These are phyloP conservation scores for Dendryphion nanum DNA, from an alignment of 2,329 filamentous ascomycete species.

Conservation along the genomic window DNA sequence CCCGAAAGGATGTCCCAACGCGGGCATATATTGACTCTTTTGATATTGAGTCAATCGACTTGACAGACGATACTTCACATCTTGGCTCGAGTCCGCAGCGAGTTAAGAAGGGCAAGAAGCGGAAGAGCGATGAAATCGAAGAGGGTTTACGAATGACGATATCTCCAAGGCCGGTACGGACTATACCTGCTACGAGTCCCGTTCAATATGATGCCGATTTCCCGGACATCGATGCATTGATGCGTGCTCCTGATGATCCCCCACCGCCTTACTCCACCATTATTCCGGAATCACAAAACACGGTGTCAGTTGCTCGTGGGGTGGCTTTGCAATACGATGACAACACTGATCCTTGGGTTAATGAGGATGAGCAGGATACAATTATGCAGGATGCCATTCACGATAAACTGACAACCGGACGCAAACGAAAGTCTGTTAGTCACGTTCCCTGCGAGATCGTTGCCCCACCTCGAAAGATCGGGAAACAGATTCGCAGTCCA, in stretches of 20 bases:
- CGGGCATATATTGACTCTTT: too few relatives aligned
- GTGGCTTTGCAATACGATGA: background rate
- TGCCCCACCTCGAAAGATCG: conserved; percentile 28
- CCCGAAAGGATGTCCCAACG: too few relatives aligned
- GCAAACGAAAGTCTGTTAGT: conserved; percentile 32
- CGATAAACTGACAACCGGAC: background rate
- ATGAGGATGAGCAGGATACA: conserved; percentile 11
- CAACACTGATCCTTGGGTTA: conserved; percentile 7
- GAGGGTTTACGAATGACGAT: conserved; percentile 17
- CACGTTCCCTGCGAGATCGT: conserved; percentile 24
- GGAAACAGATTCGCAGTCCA: conserved; percentile 22
- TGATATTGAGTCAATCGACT: conserved; percentile 36
- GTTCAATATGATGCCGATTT: conserved; percentile 28
- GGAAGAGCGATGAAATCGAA: conserved; percentile 48
- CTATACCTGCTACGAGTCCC: conserved; percentile 12
- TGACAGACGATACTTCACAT: conserved; percentile 31
- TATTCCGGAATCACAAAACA: too few relatives aligned
- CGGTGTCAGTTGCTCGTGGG: too few relatives aligned
- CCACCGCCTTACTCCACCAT: conserved; percentile 48
- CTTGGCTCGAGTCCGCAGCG: conserved; percentile 14
- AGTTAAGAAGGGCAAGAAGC: conserved; percentile 36
- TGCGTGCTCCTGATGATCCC: conserved; percentile 21
- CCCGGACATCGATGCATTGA: conserved; percentile 39
- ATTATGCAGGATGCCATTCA: conserved; percentile 4
- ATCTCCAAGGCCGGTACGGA: conserved; percentile 15